phyloP scores from a whole-genome alignment of 352 stramenopile genomes.

The Globisporangium emineosum region DNA sequence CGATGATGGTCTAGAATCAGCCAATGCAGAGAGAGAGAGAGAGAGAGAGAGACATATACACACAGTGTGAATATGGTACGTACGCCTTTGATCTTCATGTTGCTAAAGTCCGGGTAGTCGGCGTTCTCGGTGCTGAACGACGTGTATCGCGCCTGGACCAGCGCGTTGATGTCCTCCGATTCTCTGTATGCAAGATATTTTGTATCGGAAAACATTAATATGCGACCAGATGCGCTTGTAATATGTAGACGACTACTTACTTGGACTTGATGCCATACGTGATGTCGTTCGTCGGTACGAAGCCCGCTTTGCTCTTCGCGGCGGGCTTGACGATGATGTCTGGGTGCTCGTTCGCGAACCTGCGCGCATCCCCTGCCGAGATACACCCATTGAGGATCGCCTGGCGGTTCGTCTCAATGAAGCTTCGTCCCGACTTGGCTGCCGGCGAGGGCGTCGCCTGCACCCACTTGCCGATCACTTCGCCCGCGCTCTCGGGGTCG shows the following conservation, averaged over 20 bases:
- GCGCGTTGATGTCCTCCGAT: slow-evolving; percentile 68
- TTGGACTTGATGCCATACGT: slow-evolving; percentile 79
- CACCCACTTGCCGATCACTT: slow-evolving; percentile 76
- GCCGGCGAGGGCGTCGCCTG: slow-evolving; percentile 61
- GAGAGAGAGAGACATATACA: neutral
- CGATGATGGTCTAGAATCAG: too few relatives aligned
- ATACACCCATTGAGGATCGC: slow-evolving; percentile 58
- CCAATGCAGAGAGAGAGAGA: neutral
- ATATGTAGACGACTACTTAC: too few relatives aligned
- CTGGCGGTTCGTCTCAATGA: slow-evolving; percentile 79
- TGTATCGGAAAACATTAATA: neutral
- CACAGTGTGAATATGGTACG: slow-evolving; percentile 15
- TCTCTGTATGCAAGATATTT: slow-evolving; percentile 24
- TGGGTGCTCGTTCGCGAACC: slow-evolving; percentile 66
- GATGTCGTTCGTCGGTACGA: slow-evolving; percentile 50
- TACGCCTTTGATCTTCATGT: slow-evolving; percentile 81
- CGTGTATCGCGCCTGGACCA: slow-evolving; percentile 70
- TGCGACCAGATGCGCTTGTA: neutral
- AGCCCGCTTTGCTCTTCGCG: slow-evolving; percentile 52
- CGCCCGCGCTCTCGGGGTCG: slow-evolving; percentile 65
- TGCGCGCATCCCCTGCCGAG: slow-evolving; percentile 49
- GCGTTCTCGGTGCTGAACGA: slow-evolving; percentile 61
- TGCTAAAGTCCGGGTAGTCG: slow-evolving; percentile 76
- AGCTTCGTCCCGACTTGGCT: slow-evolving; percentile 59
- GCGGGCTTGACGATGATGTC: slow-evolving; percentile 67